phyloP scores from a whole-genome alignment of 78 protist species.

The Dictyostelium intermedium region DNA sequence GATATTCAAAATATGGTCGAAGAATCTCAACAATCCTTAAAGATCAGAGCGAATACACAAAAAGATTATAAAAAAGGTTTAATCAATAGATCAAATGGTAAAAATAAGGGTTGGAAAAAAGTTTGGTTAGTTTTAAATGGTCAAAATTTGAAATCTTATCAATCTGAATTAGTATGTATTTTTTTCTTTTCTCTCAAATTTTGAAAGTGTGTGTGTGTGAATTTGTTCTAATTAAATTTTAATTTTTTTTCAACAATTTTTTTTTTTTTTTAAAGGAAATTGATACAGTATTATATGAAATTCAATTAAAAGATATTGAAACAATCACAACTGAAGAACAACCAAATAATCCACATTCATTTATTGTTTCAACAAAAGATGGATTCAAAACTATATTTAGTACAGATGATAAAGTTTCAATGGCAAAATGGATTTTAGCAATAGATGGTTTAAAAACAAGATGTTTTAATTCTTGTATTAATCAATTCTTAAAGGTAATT shows the following conservation, averaged over 20 bases:
- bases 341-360: constrained; percentile 29
- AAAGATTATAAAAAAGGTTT: constrained; percentile 39
- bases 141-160: background rate
- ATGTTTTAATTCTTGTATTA: constrained; percentile 62
- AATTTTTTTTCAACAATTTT: too few species aligned
- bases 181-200: background rate
- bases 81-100: constrained; percentile 9
- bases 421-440: constrained; percentile 71
- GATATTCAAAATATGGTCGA: constrained; percentile 55
- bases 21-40: constrained; percentile 39
- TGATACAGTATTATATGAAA: constrained; percentile 2
- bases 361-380: constrained; percentile 30
- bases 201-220: background rate
- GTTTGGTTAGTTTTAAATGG: constrained; percentile 48
- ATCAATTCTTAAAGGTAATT: constrained; percentile 67
- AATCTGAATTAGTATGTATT: constrained; percentile 27
- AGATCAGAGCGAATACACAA: background rate
- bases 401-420: constrained; percentile 43
- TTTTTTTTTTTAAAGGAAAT: background rate
- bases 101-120: constrained; percentile 42
- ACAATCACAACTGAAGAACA: constrained; percentile 40
- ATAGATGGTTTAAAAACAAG: constrained; percentile 62
- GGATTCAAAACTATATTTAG: background rate
- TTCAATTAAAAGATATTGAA: constrained; percentile 57
- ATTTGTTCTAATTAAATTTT: too few species aligned